Base-by-base conservation (phyloP, 2,329 filamentous ascomycete genomes). In the Cercospora zeina region DNA sequence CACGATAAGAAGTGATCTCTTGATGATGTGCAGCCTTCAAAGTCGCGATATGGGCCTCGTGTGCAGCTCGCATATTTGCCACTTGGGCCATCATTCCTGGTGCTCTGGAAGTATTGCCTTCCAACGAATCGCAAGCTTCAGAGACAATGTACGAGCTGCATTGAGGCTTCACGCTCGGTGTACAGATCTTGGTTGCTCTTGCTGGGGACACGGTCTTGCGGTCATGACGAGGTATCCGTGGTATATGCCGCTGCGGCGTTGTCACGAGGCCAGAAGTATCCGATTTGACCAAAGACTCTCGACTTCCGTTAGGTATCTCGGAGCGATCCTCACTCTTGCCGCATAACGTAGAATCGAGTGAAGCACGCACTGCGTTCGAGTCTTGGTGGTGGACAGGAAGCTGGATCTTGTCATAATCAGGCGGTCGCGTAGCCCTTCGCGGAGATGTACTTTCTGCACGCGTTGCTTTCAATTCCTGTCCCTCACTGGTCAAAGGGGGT, bases 1-100 rank as follows among this genome's bases (percentile, higher is more conserved):
- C 70, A 24, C 69, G 73, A 34, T 78, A 62, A 7, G 76, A 75
- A n/a, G 72, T 71, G 9, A 79, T 59, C 68, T 79, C 78, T 30
- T 71, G 72, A 14, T 70, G 69, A 65, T 80, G 77, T n/a, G 76
- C 68, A 39, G 75, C 72, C 56, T 67, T 69, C 39, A 80, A 67
- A 55, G 70, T 76, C 14, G 64, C 63, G 19, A 77, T 62, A 58
- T 79, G 75, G 3, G 74, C 70, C 61, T 80, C 76, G 61, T 79
- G 76, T 11, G 77, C 74, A 24, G 66, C 67, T 50, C 73, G 72
- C 58, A 79, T 65, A 56, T 66, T 70, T 10, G 68, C 62, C 49
- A 78, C 75, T 53, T 78, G 76, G 2, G 71, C 64, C 19, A 69
- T 36, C 13, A 58, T 31, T 19, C 8, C 54, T 58, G 30, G 16